phyloP scores from a whole-genome alignment of 1,139 yeast species.

The Saccharomyces hybrid region DNA sequence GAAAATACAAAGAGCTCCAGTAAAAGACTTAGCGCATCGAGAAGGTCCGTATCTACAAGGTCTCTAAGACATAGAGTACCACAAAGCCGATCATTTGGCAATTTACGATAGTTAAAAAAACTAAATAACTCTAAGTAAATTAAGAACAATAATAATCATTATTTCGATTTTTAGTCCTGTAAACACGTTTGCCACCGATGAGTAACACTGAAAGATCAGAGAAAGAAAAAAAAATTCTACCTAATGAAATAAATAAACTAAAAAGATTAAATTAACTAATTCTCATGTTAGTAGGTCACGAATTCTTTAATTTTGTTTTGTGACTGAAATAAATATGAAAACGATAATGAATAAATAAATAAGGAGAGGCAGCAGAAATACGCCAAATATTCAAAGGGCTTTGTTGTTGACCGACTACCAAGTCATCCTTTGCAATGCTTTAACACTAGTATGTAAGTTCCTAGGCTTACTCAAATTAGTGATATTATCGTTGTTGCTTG shows the following conservation, averaged over 20 bases:
- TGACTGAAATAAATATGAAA: background rate
- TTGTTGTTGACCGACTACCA: constrained; percentile 33
- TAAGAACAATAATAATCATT: background rate
- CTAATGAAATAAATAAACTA: background rate
- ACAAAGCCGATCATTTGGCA: constrained; percentile 1
- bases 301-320: background rate
- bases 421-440: constrained; percentile 27
- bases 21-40: constrained; percentile 3
- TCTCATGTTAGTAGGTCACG: background rate
- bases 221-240: background rate
- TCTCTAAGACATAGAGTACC: constrained; percentile 3
- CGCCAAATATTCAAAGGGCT: background rate
- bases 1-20: constrained; percentile 14
- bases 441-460: constrained; percentile 27
- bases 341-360: constrained; percentile 5
- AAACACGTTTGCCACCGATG: background rate
- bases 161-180: background rate
- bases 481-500: background rate
- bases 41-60: background rate
- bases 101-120: background rate
- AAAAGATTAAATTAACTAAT: constrained; percentile 1
- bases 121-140: background rate
- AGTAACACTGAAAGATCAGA: constrained; percentile 1
- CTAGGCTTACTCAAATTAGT: constrained; percentile 6
- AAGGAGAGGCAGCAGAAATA: background rate